Evolutionary conservation across 202 grass and related monocot species (phyloP).

Genomic region (Elaeis oleifera): DNA sequence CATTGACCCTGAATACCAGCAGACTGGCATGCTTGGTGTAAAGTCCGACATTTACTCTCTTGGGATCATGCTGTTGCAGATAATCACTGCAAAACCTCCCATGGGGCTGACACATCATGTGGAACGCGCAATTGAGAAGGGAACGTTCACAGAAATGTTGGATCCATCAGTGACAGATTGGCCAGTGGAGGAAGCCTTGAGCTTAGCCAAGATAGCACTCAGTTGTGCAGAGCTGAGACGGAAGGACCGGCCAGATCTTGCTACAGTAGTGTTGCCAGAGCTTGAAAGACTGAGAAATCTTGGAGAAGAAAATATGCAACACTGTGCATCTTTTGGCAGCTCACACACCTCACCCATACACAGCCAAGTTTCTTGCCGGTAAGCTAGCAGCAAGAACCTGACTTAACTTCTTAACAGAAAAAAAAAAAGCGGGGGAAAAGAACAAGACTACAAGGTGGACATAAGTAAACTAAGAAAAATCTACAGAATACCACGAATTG

Average conservation of each 20-base stretch:
- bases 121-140: conserved; percentile 2
- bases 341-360: neutral
- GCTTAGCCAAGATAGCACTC: conserved; percentile 1
- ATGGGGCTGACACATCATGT: conserved; percentile 3
- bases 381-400: neutral
- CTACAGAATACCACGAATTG: too few relatives aligned
- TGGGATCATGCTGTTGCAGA: conserved; percentile 8
- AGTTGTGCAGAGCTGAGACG: conserved; percentile 5
- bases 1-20: conserved; percentile 14
- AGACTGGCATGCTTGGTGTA: conserved; percentile 5
- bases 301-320: conserved; percentile 1
- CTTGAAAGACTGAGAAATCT: conserved; percentile 1
- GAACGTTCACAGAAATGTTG: neutral
- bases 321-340: too few relatives aligned
- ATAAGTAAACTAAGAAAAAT: too few relatives aligned
- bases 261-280: conserved; percentile 4
- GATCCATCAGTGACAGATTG: neutral
- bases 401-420: too few relatives aligned
- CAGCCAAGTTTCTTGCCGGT: conserved; percentile 1
- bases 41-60: conserved; percentile 15
- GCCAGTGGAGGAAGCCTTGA: conserved; percentile 7
- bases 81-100: neutral
- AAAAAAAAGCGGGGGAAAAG: too few relatives aligned
- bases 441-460: too few relatives aligned
- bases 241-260: conserved; percentile 6